Evolutionary conservation across 2,329 filamentous ascomycete genomes (phyloP).

Genomic region (Lanzia echinophila): DNA sequence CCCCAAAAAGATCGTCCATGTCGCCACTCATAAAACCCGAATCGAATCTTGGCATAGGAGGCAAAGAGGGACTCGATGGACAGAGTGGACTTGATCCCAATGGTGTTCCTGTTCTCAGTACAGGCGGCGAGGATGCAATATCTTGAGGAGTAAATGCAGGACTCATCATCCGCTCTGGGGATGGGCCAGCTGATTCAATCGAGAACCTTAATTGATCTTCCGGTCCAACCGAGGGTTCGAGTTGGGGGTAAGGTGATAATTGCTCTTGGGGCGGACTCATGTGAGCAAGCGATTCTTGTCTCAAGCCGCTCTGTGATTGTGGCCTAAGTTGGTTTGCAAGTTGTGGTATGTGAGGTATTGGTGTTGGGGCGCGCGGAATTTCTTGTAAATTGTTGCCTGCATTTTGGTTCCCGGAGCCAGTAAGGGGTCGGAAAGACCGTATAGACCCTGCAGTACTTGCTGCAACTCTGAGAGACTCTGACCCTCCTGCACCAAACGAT

Average conservation of each 20-base stretch:
- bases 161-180: slow-evolving; percentile 42
- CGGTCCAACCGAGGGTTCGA: slow-evolving; percentile 26
- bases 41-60: slow-evolving; percentile 54
- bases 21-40: slow-evolving; percentile 84
- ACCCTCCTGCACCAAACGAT: slow-evolving; percentile 64
- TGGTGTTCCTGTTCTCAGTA: slow-evolving; percentile 55
- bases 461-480: slow-evolving; percentile 79
- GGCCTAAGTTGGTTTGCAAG: slow-evolving; percentile 20
- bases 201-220: slow-evolving; percentile 29
- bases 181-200: slow-evolving; percentile 40
- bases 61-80: slow-evolving; percentile 54
- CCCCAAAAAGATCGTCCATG: slow-evolving; percentile 51
- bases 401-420: slow-evolving; percentile 41
- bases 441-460: slow-evolving; percentile 87
- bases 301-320: slow-evolving; percentile 42
- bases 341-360: slow-evolving; percentile 49
- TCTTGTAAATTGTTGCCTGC: slow-evolving; percentile 57
- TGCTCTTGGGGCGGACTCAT: slow-evolving; percentile 28
- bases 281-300: slow-evolving; percentile 56
- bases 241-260: slow-evolving; percentile 35
- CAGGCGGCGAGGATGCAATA: slow-evolving; percentile 84
- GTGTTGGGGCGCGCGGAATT: slow-evolving; percentile 69
- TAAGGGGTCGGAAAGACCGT: slow-evolving; percentile 72
- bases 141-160: slow-evolving; percentile 66
- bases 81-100: slow-evolving; percentile 75